Conservation (phyloP, 257 asterid species). For the Salvia hispanica region DNA sequence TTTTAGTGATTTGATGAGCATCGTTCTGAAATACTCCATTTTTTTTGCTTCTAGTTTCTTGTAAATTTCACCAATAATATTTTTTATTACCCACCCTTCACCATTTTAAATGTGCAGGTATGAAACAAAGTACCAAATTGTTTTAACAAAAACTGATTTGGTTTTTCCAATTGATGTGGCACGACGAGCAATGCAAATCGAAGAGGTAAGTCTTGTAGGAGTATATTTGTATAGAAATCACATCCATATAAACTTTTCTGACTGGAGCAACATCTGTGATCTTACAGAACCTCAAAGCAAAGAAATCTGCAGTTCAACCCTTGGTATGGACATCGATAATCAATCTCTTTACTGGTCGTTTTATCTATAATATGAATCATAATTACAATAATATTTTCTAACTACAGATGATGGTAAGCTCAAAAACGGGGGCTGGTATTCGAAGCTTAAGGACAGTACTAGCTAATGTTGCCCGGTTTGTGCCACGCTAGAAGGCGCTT, state of each 20-base stretch:
- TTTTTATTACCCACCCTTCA: slow-evolving; percentile 1
- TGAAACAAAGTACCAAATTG: slow-evolving; percentile 83
- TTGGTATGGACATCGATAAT: slow-evolving; percentile 48
- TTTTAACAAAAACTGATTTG: slow-evolving; percentile 85
- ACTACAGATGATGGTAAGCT: slow-evolving; percentile 94
- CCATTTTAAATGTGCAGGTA: slow-evolving; percentile 51
- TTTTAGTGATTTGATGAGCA: neutral
- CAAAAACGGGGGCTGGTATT: slow-evolving; percentile 92
- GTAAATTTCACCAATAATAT: neutral
- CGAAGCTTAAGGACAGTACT: slow-evolving; percentile 87
- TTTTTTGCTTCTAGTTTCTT: neutral
- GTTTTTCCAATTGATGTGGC: slow-evolving; percentile 95
- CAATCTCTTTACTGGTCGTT: slow-evolving; percentile 15
- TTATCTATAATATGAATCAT: slow-evolving; percentile 16
- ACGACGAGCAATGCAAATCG: slow-evolving; percentile 95
- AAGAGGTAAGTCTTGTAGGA: slow-evolving; percentile 61
- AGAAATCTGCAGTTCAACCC: slow-evolving; percentile 86
- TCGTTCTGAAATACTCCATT: neutral
- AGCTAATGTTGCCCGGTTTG: slow-evolving; percentile 70
- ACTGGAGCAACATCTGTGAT: slow-evolving; percentile 33
- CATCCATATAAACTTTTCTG: neutral
- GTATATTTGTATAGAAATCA: neutral
- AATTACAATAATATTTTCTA: slow-evolving; percentile 6
- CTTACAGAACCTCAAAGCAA: slow-evolving; percentile 77
- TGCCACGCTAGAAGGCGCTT: slow-evolving; percentile 46